Evolutionary conservation across 2,329 filamentous ascomycete species (phyloP), one percentile per base, ranked within the genome.

Genomic region (Ceratocystis cubensis): DNA sequence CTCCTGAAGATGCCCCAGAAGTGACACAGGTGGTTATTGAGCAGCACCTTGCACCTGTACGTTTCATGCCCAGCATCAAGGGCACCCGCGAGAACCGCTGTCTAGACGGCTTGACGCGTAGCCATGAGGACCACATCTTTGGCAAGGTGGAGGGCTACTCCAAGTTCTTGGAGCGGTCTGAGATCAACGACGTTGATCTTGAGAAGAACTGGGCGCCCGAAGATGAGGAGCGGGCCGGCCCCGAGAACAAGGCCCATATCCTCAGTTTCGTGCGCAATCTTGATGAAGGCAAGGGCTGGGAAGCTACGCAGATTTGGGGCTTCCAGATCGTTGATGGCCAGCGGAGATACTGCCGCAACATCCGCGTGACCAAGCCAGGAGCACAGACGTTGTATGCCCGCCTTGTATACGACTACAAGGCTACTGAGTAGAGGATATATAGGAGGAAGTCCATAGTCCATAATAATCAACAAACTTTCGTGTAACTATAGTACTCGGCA

Each of bases 41-140:
- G 67, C 90, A 95, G 77, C 79, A 82, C 61, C 79, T 83, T 46
- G 89, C 88, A 7, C 89, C 86, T 68, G 65, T 67, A 25, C 62
- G 50, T 30, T 64, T 67, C 28, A 67, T 67, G 65, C 65, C 65
- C 4, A 87, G 86, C 66, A 78, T 95, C 69, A 83, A 83, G 72
- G 86, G 84, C 71, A 91, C 78, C 63, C 73, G 77, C 53, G 83
- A 85, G 79, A 74, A 75, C 70, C 82, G 83, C 67, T 81, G 78
- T 73, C 71, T 82, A 64, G 82, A 85, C 77, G 72, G 75, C 73
- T 71, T 71, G 65, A 75, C 71, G 70, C 85, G 87, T 71, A 81
- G 83, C 69, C 89, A 92, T 78, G 78, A 77, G 28, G 91, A 96
- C 78, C 86, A 85, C 80, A 82, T 96, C 70, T 96, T 95, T 74